Conservation (phyloP, 768 basidiomycete species). For the Gloeopeniophorella convolvens region DNA sequence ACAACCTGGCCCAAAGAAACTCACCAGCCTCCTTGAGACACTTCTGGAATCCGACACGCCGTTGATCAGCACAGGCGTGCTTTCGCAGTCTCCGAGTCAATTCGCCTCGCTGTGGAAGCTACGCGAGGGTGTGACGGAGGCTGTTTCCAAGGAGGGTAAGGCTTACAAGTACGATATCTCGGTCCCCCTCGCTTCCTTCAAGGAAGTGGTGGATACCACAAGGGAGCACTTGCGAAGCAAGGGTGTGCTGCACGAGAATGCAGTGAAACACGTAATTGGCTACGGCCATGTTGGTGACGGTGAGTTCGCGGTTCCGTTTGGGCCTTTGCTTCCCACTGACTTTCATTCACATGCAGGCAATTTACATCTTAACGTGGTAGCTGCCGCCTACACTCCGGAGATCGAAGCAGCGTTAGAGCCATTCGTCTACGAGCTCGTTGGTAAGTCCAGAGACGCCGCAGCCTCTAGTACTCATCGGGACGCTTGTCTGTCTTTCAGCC, state of each 20-base stretch:
- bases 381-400: slow-evolving; percentile 73
- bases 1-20: slow-evolving; percentile 54
- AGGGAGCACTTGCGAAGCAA: slow-evolving; percentile 63
- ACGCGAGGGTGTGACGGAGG: slow-evolving; percentile 89
- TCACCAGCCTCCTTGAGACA: slow-evolving; percentile 68
- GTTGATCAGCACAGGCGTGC: slow-evolving; percentile 82
- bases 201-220: slow-evolving; percentile 78
- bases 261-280: slow-evolving; percentile 81
- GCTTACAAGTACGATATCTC: slow-evolving; percentile 97
- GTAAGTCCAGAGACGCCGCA: slow-evolving; percentile 37
- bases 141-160: slow-evolving; percentile 88
- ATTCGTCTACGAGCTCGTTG: slow-evolving; percentile 87
- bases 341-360: slow-evolving; percentile 52
- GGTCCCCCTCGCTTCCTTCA: slow-evolving; percentile 80
- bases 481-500: slow-evolving; percentile 35
- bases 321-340: neutral
- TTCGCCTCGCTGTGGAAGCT: slow-evolving; percentile 87
- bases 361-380: slow-evolving; percentile 87
- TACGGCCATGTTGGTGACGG: slow-evolving; percentile 98
- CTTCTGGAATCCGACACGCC: slow-evolving; percentile 67
- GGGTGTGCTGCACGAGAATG: slow-evolving; percentile 62
- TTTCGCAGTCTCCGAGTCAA: slow-evolving; percentile 87
- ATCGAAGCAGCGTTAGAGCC: slow-evolving; percentile 88
- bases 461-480: neutral
- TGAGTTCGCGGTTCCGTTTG: slow-evolving; percentile 31